Evolutionary conservation across 2,329 filamentous ascomycete genomes (phyloP), one percentile per base, ranked within the genome.

Genomic region (Ampelomyces quisqualis): DNA sequence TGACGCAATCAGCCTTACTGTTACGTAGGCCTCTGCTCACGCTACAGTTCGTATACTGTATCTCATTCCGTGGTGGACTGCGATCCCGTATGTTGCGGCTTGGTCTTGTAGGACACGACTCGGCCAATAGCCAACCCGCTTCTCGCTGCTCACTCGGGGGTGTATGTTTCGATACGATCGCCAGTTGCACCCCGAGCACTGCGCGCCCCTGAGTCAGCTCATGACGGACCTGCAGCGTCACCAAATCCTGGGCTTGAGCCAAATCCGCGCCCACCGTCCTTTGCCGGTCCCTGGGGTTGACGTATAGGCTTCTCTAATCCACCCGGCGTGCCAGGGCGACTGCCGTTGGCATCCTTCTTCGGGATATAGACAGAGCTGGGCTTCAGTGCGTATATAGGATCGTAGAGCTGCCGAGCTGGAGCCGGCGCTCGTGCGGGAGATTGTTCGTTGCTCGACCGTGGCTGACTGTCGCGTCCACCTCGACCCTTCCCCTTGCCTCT

Each of bases 191-290:
- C n/a, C n/a, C n/a, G n/a, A n/a, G n/a, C n/a, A n/a, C n/a, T n/a
- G n/a, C n/a, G n/a, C n/a, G n/a, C n/a, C n/a, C n/a, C n/a, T n/a
- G n/a, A n/a, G n/a, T n/a, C 15, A 3, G 11, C 7, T 44, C 42
- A 53, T 21, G 53, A 58, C 18, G 55, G 51, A 18, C 53, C 55
- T 44, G 51, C 33, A 26, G 42, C 34, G 11, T 29, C 39, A n/a
- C 33, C 30, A 17, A 55, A 45, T 26, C 37, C 41, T 17, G 85
- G 85, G 58, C 87, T 77, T 48, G 74, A 75, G 32, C 77, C 78
- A 60, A 93, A 90, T 23, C 85, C 86, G 68, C 90, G 90, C 0
- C 88, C 88, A 40, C 84, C 86, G 58, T 85, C 78, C 43, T 86
- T 87, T 32, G 79, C 78, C 7, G 90, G 90, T 7, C 89, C 89